Base-by-base conservation (phyloP, 371 early-diverging fungal species). In the Mortierella sp. region DNA sequence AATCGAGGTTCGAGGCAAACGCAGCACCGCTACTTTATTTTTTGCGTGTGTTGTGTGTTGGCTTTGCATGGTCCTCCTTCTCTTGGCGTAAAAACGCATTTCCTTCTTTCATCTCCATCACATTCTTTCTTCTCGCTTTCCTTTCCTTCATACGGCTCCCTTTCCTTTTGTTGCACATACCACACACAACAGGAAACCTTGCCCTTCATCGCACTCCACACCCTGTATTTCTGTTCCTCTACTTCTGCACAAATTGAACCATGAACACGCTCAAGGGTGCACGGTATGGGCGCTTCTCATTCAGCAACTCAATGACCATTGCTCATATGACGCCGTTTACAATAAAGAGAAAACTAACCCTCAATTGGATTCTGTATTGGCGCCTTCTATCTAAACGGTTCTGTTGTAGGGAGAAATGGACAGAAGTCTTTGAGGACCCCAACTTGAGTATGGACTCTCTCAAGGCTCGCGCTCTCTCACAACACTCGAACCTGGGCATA, bases 221-320 rank as follows among this genome's bases (percentile, higher is more conserved):
- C 31, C 29, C 5, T 55, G 19, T 13, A 16, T 34, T 44, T 43
- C 50, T 19, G 45, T 14, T 77, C 71, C 34, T 61, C 41, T 40
- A 2, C 37, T 29, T 64, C 22, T 2, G 39, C 45, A 37, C 24
- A 29, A 47, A 61, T 39, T 14, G 8, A 16, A 29, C n/a, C 68
- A 84, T 84, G 84, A 84, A 84, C 63, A 84, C 84, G 40, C 39
- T 84, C 68, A 79, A 84, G 74, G 84, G 84, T 53, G 79, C 77
- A 70, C 70, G 84, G 84, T 84, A 73, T 26, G 66, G 26, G 13
- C 61, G 29, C 55, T 4, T 34, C 50, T 9, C 50, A 50, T 50
- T 22, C 50, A 50, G 31, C 55, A 53, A 47, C 26, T 7, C 26
- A 29, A 2, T 9, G 58, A 8, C 34, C 8, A 31, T 22, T 7